Percentiles rank a stretch among this genome's conserved stretches.
phyloP scores from a whole-genome alignment of 2,329 filamentous ascomycete species.

The Colletotrichum musae region DNA sequence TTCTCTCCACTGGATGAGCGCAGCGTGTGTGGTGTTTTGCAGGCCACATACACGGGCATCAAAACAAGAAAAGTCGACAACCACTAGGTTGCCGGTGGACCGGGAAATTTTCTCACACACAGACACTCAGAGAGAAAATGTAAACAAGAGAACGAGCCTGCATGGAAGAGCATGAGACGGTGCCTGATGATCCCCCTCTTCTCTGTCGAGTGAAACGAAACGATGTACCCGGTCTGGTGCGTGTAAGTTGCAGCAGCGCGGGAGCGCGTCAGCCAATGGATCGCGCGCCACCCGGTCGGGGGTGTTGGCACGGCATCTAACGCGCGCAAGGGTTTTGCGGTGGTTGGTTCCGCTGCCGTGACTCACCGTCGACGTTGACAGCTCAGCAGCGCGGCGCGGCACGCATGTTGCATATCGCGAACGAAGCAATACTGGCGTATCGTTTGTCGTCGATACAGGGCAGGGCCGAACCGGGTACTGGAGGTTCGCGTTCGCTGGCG shows the following conservation, averaged over 20 bases:
- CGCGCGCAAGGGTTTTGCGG: not conserved
- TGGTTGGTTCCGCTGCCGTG: constrained; percentile 11
- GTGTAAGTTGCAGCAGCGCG: constrained; percentile 21
- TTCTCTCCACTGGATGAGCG: constrained; percentile 33
- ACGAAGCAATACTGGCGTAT: not conserved
- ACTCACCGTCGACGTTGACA: constrained; percentile 32
- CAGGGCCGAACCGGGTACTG: not conserved
- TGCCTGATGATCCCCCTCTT: constrained; percentile 29
- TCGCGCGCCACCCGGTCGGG: constrained; percentile 28
- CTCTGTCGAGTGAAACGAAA: not conserved
- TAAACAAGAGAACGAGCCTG: constrained; percentile 21
- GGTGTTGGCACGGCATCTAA: constrained; percentile 34
- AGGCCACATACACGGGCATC: constrained; percentile 23
- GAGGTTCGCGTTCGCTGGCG: not conserved
- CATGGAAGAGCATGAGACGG: constrained; percentile 10
- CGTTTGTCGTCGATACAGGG: not conserved
- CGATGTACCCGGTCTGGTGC: too few relatives aligned
- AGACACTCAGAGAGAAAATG: constrained; percentile 5
- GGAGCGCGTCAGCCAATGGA: constrained; percentile 36
- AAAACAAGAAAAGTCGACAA: constrained; percentile 27
- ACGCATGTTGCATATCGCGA: too few relatives aligned
- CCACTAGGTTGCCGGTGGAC: constrained; percentile 21
- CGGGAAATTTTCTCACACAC: not conserved
- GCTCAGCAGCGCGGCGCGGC: constrained; percentile 20
- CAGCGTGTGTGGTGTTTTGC: constrained; percentile 24